These are phyloP conservation scores for Coniferiporia weirii DNA, from an alignment of 1,284 basidiomycete genomes.

Conservation along the genomic window DNA sequence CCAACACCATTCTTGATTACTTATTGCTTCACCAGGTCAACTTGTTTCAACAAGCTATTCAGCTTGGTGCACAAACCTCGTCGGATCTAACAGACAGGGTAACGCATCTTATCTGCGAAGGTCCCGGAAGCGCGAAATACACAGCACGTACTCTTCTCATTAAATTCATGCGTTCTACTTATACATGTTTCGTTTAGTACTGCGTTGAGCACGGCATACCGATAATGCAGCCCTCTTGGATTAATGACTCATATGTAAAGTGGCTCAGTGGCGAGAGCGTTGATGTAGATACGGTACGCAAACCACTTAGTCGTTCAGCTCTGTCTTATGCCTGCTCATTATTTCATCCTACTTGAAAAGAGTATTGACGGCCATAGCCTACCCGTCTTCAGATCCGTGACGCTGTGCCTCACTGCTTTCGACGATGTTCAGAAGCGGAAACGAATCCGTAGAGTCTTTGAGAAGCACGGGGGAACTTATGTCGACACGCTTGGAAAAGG, in stretches of 20 bases:
- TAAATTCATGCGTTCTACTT: background rate
- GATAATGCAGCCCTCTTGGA: slow-evolving; percentile 69
- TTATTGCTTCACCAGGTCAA: slow-evolving; percentile 39
- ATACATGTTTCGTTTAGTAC: slow-evolving; percentile 41
- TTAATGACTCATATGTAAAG: slow-evolving; percentile 57
- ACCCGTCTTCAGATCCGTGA: slow-evolving; percentile 58
- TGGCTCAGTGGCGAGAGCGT: slow-evolving; percentile 78
- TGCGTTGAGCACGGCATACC: slow-evolving; percentile 70
- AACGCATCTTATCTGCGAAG: slow-evolving; percentile 71
- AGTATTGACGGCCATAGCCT: slow-evolving; percentile 52
- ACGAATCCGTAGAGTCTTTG: slow-evolving; percentile 52
- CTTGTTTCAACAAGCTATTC: slow-evolving; percentile 66
- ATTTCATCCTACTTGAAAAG: slow-evolving; percentile 29
- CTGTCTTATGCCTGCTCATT: too few species aligned
- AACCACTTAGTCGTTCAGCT: background rate
- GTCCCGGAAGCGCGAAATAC: slow-evolving; percentile 76
- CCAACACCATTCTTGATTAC: background rate
- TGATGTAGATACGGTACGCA: slow-evolving; percentile 45
- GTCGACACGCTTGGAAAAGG: slow-evolving; percentile 59
- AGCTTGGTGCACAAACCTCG: slow-evolving; percentile 65
- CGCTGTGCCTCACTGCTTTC: slow-evolving; percentile 65
- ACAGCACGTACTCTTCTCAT: slow-evolving; percentile 34
- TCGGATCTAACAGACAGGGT: slow-evolving; percentile 72
- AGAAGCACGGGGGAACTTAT: slow-evolving; percentile 50
- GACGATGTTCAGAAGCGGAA: slow-evolving; percentile 46